Percentiles rank a stretch among this genome's conserved stretches.
phyloP scores from a whole-genome alignment of 805 yeast genomes.

The Kazachstania kunashirensis region DNA sequence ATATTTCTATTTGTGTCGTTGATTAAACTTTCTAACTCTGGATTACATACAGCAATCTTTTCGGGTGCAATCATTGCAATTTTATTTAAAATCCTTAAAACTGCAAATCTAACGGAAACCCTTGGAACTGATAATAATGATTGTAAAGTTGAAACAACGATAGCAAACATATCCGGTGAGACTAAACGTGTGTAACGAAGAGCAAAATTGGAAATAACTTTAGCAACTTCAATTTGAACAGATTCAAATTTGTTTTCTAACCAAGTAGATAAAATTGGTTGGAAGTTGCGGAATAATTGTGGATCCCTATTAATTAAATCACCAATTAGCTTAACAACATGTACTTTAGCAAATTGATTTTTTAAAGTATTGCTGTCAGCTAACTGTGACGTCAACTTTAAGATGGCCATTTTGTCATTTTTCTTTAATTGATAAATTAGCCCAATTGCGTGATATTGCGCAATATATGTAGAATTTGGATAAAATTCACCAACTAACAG shows the following conservation, averaged over 20 bases:
- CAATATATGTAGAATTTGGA: slow-evolving; percentile 66
- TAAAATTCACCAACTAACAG: slow-evolving; percentile 31
- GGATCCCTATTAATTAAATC: slow-evolving; percentile 64
- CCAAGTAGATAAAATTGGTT: slow-evolving; percentile 55
- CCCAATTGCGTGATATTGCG: slow-evolving; percentile 95
- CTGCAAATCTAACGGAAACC: slow-evolving; percentile 83
- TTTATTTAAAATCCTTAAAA: slow-evolving; percentile 80
- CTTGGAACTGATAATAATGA: slow-evolving; percentile 77
- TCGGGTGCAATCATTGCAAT: slow-evolving; percentile 77
- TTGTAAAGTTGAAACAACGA: slow-evolving; percentile 67
- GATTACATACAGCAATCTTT: slow-evolving; percentile 65
- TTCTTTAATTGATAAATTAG: slow-evolving; percentile 77
- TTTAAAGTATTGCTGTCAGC: slow-evolving; percentile 51
- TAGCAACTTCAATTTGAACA: slow-evolving; percentile 88
- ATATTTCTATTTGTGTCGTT: slow-evolving; percentile 84
- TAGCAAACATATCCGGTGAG: slow-evolving; percentile 53
- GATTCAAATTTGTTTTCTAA: slow-evolving; percentile 74
- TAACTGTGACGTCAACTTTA: slow-evolving; percentile 79
- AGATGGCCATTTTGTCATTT: slow-evolving; percentile 88
- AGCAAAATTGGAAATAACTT: slow-evolving; percentile 36
- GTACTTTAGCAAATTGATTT: slow-evolving; percentile 75
- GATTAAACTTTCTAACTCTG: slow-evolving; percentile 77
- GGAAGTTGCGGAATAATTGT: slow-evolving; percentile 38
- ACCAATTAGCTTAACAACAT: slow-evolving; percentile 74
- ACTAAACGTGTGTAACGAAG: slow-evolving; percentile 48